Percentiles rank a stretch among this genome's conserved stretches.
phyloP scores from a whole-genome alignment of 2,329 filamentous ascomycete species.

The Erysiphe pulchra region DNA sequence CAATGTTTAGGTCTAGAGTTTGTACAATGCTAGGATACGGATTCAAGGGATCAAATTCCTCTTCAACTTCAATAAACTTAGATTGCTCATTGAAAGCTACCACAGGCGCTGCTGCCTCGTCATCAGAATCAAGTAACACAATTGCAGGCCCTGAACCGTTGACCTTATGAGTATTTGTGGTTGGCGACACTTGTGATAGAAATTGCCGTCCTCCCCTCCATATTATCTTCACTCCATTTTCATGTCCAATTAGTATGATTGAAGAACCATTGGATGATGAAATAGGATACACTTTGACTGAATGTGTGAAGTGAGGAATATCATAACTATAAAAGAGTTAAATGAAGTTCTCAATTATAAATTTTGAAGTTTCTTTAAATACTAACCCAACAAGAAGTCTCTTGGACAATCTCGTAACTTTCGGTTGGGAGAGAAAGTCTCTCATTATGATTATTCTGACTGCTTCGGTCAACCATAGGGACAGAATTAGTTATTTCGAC shows the following conservation, averaged over 20 bases:
- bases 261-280: constrained; percentile 36
- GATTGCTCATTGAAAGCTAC: constrained; percentile 24
- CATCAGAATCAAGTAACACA: constrained; percentile 38
- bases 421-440: constrained; percentile 5
- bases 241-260: constrained; percentile 35
- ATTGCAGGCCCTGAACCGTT: constrained; percentile 30
- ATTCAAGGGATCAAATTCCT: constrained; percentile 22
- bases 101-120: constrained; percentile 19
- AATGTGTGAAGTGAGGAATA: constrained; percentile 28
- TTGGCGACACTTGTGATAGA: constrained; percentile 19
- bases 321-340: constrained; percentile 23
- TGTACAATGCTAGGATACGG: constrained; percentile 30
- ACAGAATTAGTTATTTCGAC: no score
- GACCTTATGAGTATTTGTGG: constrained; percentile 17
- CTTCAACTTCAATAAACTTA: constrained; percentile 29
- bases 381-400: constrained; percentile 6
- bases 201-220: constrained; percentile 38
- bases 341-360: neutral
- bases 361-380: neutral
- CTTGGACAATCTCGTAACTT: constrained; percentile 8
- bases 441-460: constrained; percentile 4
- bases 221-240: constrained; percentile 31
- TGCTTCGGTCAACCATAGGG: no score
- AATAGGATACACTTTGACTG: constrained; percentile 34
- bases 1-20: constrained; percentile 33